A percentile compares a stretch with the other conserved stretches of the same genome.
These are phyloP conservation scores for Penicillium thymicola DNA, from an alignment of 2,329 filamentous ascomycete species.

Conservation along the genomic window DNA sequence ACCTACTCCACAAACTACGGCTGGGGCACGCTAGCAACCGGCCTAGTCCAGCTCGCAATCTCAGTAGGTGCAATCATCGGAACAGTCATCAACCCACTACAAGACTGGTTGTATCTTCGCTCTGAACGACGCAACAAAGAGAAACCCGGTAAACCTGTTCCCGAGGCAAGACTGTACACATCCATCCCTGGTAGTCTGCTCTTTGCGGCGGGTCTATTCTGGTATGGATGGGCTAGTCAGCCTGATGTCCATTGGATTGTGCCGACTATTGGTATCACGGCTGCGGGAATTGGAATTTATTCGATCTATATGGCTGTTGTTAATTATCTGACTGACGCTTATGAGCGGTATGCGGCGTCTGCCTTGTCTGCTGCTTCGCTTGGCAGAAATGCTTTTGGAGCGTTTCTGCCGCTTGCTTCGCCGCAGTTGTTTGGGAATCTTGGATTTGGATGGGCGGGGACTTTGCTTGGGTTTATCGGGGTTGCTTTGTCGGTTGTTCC, in stretches of 20 bases:
- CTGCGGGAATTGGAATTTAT: slow-evolving; percentile 43
- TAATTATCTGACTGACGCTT: slow-evolving; percentile 50
- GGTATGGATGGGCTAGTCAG: slow-evolving; percentile 36
- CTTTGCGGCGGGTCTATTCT: slow-evolving; percentile 36
- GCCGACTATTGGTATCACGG: slow-evolving; percentile 30
- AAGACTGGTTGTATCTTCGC: slow-evolving; percentile 31
- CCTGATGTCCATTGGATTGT: slow-evolving; percentile 35
- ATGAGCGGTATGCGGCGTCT: slow-evolving; percentile 48
- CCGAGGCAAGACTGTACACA: slow-evolving; percentile 44
- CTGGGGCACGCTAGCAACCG: slow-evolving; percentile 35
- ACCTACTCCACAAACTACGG: slow-evolving; percentile 41
- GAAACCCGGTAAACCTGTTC: slow-evolving; percentile 39
- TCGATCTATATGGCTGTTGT: slow-evolving; percentile 48
- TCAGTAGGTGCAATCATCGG: slow-evolving; percentile 44
- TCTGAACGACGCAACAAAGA: slow-evolving; percentile 32
- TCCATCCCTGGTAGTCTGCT: slow-evolving; percentile 41
- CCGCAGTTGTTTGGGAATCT: slow-evolving; percentile 41
- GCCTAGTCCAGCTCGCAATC: slow-evolving; percentile 42
- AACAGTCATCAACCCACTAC: slow-evolving; percentile 40
- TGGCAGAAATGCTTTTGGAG: slow-evolving; percentile 46
- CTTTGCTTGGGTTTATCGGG: slow-evolving; percentile 44
- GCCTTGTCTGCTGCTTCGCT: slow-evolving; percentile 48
- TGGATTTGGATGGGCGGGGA: slow-evolving; percentile 45
- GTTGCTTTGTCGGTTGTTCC: slow-evolving; percentile 41
- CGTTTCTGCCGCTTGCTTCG: slow-evolving; percentile 46